Base-by-base conservation (phyloP, 2,329 filamentous ascomycete species). In the Ophiostoma sp. region DNA sequence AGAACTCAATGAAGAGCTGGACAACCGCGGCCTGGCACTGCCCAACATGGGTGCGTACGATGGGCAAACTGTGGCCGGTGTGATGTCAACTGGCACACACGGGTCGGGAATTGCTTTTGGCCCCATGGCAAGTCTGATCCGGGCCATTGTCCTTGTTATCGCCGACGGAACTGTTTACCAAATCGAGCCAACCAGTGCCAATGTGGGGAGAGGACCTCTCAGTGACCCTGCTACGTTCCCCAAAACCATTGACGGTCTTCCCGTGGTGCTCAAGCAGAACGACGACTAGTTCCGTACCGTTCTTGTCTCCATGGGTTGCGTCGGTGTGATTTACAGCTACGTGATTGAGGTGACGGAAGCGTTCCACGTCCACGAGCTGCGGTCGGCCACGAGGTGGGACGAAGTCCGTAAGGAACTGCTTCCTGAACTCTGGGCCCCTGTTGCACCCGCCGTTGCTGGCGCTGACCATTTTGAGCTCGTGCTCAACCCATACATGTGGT, bases 31-130 rank as follows among this genome's bases (percentile, higher is more conserved):
- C 6, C 72, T 78, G 9, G 78, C 76, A 0, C 73, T 79, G 1
- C 22, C 74, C 61, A 78, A 78, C 39, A 78, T 78, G 78, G 77
- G 77, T 17, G 77, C 74, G 3, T 79, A 76, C 61, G 78, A 79
- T 33, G 78, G 77, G 0, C 78, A 79, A 61, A 78, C 78, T 0
- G 71, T 79, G 15, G 75, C 76, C 0, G 78, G 78, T 1, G 77
- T 75, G 12, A 74, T 79, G 68, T 76, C 76, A 0, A 79, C 78
- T 0, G 77, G 75, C 2, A 79, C 77, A 1, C 78, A 79, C 28
- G 78, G 78, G 0, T 79, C 78, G 0, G 78, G 78, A 0, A 76
- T 77, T 9, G 22, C 22, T 0, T 78, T 72, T 52, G 77, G 76
- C 0, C 78, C 78, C 0, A 57, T 79, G 73, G 72, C 73, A 8